Base-by-base conservation (phyloP, 1,284 basidiomycete genomes). In the Rhodotorula glutinis region DNA sequence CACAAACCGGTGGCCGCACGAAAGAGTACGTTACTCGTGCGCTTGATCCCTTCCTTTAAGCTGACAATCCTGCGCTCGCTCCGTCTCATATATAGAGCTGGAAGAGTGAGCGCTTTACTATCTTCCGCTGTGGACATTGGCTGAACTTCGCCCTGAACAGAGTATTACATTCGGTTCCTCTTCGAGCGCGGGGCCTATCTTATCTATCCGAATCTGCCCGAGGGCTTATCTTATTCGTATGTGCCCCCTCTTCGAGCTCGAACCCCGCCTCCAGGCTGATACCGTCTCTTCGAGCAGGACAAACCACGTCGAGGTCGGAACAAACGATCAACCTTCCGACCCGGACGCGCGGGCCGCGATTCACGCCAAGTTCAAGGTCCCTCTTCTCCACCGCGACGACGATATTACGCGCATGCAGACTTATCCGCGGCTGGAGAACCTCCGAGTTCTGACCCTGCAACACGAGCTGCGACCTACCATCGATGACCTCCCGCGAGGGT, bases 141-240 rank as follows among this genome's bases (percentile, higher is more conserved):
- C n/a, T 51, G 49, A 51, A 16, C 25, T 5, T 3, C 49, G 43
- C 43, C 17, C 10, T 51, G 11, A 29, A 27, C 49, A 51, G 49
- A 57, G 17, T 56, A 59, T 40, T 58, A 57, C 30, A 51, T 58
- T 7, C 62, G 62, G 17, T 64, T 53, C 56, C 25, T 58, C 19
- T 40, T 58, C 56, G 62, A 64, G 30, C 17, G 25, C 14, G 56
- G 62, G 4, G 57, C 56, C 49, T 64, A 64, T 30, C n/a, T 53
- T 21, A 47, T 64, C 25, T 64, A 58, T 40, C 55, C 55, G 33
- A 64, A 64, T 43, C 41, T 64, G 25, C 62, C 62, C 8, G 57
- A 46, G 27, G 49, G 38, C 19, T 33, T 27, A 9, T 55, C 53
- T 7, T 55, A 55, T 23, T 55, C 53, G 53, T 55, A 23, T 13